Base-by-base conservation (phyloP, 768 basidiomycete genomes). In the Kwoniella dendrophila region DNA sequence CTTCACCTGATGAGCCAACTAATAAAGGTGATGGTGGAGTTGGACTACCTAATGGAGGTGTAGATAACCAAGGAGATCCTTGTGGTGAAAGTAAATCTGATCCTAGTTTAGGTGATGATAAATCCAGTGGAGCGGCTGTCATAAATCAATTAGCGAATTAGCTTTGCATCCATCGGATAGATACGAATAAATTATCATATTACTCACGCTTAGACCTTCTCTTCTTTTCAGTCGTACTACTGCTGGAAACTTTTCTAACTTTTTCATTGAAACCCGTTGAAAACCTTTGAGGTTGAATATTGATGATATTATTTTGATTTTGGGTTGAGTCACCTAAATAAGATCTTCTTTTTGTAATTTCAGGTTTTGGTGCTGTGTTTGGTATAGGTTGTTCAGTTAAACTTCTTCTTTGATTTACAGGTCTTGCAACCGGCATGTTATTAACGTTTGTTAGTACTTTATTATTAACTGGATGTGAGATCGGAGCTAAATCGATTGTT, bases 121-220 rank as follows among this genome's bases (percentile, higher is more conserved):
- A 41, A 38, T 72, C 71, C 2, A 72, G 64, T 32, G 73, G 71
- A 14, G 73, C 64, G 18, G 70, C 70, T 72, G 41, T 6, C 16
- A 34, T 3, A 34, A 11, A 44, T 30, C 12, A 24, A 29, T 6
- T 32, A 24, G 26, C 30, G 26, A n/a, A n/a, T n/a, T n/a, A n/a
- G n/a, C n/a, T n/a, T n/a, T n/a, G n/a, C n/a, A n/a, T n/a, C n/a
- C n/a, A n/a, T n/a, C n/a, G n/a, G n/a, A n/a, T n/a, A n/a, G 10
- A 14, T 57, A 18, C 33, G 26, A 45, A 20, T 1, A 24, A 38
- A 32, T 11, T 26, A 48, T 16, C 24, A 29, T 24, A 14, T 36
- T 12, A 70, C 68, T 59, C 64, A 74, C 72, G 72, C 49, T 66
- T 74, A 11, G 72, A 67, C 43, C 66, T 71, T 30, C 72, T 56